Evolutionary conservation across 106 monocot species (phyloP).

Genomic region (Narthecium ossifragum): DNA sequence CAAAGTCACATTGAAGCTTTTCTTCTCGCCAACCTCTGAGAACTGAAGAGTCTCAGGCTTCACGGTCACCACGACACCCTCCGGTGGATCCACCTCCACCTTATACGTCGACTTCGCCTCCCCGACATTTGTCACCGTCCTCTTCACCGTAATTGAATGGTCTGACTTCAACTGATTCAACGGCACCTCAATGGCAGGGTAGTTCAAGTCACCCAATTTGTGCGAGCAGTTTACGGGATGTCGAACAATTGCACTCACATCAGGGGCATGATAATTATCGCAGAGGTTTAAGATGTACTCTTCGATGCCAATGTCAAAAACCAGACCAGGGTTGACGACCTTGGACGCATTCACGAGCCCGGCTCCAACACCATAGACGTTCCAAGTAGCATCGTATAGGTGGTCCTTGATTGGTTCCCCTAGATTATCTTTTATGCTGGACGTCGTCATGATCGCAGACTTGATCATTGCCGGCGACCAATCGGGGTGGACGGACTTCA

Average conservation of each 20-base stretch:
- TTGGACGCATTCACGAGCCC: no score
- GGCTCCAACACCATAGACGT: conserved; percentile 21
- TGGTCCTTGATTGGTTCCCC: no score
- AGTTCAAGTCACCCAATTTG: conserved; percentile 16
- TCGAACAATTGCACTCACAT: conserved; percentile 15
- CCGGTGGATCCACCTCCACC: conserved; percentile 5
- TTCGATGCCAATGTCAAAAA: no score
- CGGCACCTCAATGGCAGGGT: conserved; percentile 19
- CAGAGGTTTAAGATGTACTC: conserved; percentile 20
- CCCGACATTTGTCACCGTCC: conserved; percentile 32
- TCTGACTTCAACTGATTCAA: not conserved
- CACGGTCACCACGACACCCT: conserved; percentile 14
- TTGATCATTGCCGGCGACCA: no score
- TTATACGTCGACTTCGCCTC: conserved; percentile 15
- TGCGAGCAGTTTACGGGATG: conserved; percentile 1
- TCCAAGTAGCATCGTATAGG: conserved; percentile 10
- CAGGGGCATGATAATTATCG: not conserved
- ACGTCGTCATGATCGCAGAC: no score
- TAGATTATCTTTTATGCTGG: no score
- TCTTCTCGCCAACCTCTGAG: conserved; percentile 1
- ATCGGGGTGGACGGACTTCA: no score
- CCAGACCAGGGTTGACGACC: no score
- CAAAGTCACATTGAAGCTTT: conserved; percentile 5
- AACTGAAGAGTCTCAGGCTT: conserved; percentile 11
- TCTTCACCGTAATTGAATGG: not conserved